Evolutionary conservation across 1,139 yeast species (phyloP), one percentile per base, ranked within the genome.

Genomic region (Taphrina deformans): DNA sequence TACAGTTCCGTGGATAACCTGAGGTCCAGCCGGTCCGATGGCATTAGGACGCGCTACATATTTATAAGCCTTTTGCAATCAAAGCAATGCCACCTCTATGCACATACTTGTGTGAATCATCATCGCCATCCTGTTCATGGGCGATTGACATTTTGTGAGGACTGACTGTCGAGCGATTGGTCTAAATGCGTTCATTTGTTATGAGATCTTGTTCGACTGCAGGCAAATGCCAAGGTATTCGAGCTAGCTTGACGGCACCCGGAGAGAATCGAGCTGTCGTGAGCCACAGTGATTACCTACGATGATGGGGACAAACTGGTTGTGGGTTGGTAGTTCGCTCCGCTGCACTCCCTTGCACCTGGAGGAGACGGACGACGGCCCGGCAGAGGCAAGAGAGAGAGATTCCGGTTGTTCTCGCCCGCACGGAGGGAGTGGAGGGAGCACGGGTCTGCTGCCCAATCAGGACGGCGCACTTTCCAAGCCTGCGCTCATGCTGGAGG

Each of bases 1-100:
- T 62, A 88, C 92, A 16, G 72, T 70, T 26, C 72, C 72, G 41
- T 81, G 82, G 65, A 87, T 82, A 70, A 80, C 77, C 12, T 92
- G 92, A 51, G 89, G 84, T 18, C 90, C 90, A 9, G 67, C 65
- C 16, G 67, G 63, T 31, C 65, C 65, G 27, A 61, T 51, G 18
- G 24, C 41, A 44, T 52, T 52, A n/a, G 65, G 48, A 5, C 59
- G 53, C 6, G 65, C 65, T 61, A 44, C 10, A 44, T 7, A 21
- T 21, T 21, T 23, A 21, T 21, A 14, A n/a, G 26, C 16, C 21
- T 9, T 23, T 21, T n/a, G 9, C 35, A 10, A 48, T 24, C 21
- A 12, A 10, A 18, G 35, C n/a, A 48, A 10, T 26, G 21, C 10
- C 10, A 18, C 35, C 10, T 7, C 18, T 9, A 35, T 14, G 9